Base-by-base conservation (phyloP, 805 yeast genomes). In the Ogataea naganishii region DNA sequence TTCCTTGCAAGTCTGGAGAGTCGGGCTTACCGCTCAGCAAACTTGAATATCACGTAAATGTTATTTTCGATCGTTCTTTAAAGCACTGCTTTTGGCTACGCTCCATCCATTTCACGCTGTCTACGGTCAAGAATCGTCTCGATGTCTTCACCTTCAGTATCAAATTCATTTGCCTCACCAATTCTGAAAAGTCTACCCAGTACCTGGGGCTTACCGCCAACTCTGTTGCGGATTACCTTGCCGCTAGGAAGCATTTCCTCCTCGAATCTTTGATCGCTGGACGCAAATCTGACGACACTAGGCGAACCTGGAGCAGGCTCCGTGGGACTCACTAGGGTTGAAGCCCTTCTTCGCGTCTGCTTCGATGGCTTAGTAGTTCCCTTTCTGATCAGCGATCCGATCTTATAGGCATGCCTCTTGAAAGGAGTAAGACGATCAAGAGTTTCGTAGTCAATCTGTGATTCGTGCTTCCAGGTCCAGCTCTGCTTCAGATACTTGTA, bases 221-320 rank as follows among this genome's bases (percentile, higher is more conserved):
- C 22, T 27, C 49, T 36, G 12, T 58, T 49, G 57, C 64, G 68
- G 14, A 81, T 61, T 11, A 73, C 55, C 38, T 77, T 72, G 21
- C 94, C 94, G 49, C 88, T 77, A 1, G 94, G 94, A 34, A 82
- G 61, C 26, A 75, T 56, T 40, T 79, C 89, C 25, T 62, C 64
- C 7, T 60, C 68, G 41, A 60, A 67, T 26, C 53, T 39, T 23
- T 52, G 54, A 34, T 56, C 64, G 3, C 58, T 40, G 0, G 61
- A 41, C 1, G 47, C 53, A 12, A 46, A 38, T 23, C 44, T 41
- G 5, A 56, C 66, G 11, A 50, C 41, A 5, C 60, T 37, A 17
- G 62, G 62, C 1, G 62, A 39, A 4, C 74, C 67, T 2, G 80
- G 74, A 6, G 75, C 69, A 11, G 66, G 47, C 37, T 75, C 81